Conservation (phyloP, 2,329 filamentous ascomycete species). For the Zelopaecilomyces penicillatus region DNA sequence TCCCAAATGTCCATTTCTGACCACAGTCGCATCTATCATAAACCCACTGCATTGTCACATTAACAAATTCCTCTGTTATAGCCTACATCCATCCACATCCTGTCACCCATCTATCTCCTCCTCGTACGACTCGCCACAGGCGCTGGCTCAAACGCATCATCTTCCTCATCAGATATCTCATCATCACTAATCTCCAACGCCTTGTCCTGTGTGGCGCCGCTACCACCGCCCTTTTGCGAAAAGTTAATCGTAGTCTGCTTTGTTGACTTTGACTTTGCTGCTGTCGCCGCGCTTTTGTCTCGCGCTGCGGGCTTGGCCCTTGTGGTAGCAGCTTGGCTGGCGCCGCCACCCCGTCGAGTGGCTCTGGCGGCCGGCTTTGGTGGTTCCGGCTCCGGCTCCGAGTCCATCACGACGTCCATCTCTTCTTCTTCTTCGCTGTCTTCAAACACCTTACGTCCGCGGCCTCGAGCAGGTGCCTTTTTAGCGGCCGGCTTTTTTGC, state of each 20-base stretch:
- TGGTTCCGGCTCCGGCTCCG: conserved; percentile 36
- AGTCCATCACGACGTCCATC: conserved; percentile 46
- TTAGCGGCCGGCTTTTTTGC: conserved; percentile 36
- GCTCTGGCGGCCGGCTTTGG: conserved; percentile 29
- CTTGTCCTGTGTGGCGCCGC: conserved; percentile 31
- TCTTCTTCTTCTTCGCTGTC: conserved; percentile 35
- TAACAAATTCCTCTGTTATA: too few relatives aligned
- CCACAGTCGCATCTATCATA: too few relatives aligned
- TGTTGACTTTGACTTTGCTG: conserved; percentile 5
- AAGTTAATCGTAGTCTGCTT: conserved; percentile 28
- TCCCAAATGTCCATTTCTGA: too few relatives aligned
- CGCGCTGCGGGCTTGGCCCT: conserved; percentile 18
- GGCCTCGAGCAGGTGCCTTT: conserved; percentile 33
- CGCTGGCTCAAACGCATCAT: conserved; percentile 51
- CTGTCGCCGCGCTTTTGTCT: conserved; percentile 8
- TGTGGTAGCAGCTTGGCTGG: conserved; percentile 11
- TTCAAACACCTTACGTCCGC: conserved; percentile 27
- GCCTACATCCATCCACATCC: too few relatives aligned
- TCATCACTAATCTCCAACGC: conserved; percentile 56
- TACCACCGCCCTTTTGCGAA: conserved; percentile 27
- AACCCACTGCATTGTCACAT: too few relatives aligned
- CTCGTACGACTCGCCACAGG: conserved; percentile 27
- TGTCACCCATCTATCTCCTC: conserved; percentile 15
- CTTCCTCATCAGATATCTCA: conserved; percentile 54
- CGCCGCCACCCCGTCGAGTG: conserved; percentile 13